Evolutionary conservation across 768 basidiomycete species (phyloP).

Genomic region (Podaxis sp.): DNA sequence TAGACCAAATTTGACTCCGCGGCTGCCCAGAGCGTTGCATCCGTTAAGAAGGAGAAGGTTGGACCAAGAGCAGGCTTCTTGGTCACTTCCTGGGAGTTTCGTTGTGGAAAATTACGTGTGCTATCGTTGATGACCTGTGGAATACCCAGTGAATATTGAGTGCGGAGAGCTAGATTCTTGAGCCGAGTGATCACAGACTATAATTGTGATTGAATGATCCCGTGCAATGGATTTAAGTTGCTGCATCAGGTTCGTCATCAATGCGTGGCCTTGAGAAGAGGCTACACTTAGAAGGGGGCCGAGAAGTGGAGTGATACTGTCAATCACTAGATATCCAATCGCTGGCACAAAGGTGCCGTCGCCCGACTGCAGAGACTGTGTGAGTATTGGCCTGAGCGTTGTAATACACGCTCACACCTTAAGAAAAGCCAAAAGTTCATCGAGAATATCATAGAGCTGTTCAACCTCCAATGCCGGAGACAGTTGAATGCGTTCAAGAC

Average conservation of each 20-base stretch:
- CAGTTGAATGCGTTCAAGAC: slow-evolving; percentile 57
- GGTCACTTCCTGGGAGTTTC: slow-evolving; percentile 19
- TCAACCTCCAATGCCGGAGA: slow-evolving; percentile 60
- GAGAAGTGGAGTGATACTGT: slow-evolving; percentile 62
- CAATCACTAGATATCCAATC: slow-evolving; percentile 57
- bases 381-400: not conserved
- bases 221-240: slow-evolving; percentile 53
- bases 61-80: slow-evolving; percentile 75
- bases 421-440: slow-evolving; percentile 33
- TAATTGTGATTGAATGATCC: slow-evolving; percentile 39
- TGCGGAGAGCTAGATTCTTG: not conserved
- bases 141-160: not conserved
- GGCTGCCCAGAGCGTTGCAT: slow-evolving; percentile 69
- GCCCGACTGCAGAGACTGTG: not conserved
- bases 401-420: slow-evolving; percentile 15
- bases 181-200: slow-evolving; percentile 42
- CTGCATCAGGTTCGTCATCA: slow-evolving; percentile 71
- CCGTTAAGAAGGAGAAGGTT: slow-evolving; percentile 70
- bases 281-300: slow-evolving; percentile 60
- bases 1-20: slow-evolving; percentile 22
- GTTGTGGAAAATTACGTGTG: slow-evolving; percentile 25
- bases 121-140: slow-evolving; percentile 63
- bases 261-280: slow-evolving; percentile 73
- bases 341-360: slow-evolving; percentile 1
- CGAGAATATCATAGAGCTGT: slow-evolving; percentile 47